Evolutionary conservation across 1,284 basidiomycete genomes (phyloP).

Genomic region (Crucibulum cyathiforme): DNA sequence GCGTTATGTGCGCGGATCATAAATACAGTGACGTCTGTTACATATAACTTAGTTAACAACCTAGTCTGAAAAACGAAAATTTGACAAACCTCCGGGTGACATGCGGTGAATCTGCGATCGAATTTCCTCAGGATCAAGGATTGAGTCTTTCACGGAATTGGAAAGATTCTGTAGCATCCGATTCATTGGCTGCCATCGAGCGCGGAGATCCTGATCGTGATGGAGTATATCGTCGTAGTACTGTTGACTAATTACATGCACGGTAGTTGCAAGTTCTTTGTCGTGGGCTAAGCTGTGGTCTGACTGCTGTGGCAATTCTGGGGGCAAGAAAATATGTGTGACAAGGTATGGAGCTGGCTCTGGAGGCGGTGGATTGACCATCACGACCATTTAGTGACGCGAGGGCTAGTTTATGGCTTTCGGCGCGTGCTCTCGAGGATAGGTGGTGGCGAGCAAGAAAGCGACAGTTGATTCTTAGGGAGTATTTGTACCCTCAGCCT

Average conservation of each 20-base stretch:
- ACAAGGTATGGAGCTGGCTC: slow-evolving; percentile 31
- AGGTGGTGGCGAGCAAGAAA: too few relatives aligned
- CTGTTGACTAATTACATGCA: background rate
- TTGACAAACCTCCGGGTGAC: slow-evolving; percentile 8
- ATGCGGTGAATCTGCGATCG: background rate
- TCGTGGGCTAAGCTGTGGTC: slow-evolving; percentile 30
- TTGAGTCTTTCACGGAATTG: background rate
- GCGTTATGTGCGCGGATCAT: slow-evolving; percentile 51
- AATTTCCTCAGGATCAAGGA: slow-evolving; percentile 2
- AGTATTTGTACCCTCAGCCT: too few relatives aligned
- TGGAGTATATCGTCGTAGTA: too few relatives aligned
- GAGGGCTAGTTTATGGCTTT: too few relatives aligned
- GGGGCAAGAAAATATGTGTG: slow-evolving; percentile 48
- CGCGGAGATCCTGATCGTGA: background rate
- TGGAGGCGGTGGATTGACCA: background rate
- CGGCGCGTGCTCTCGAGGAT: too few relatives aligned
- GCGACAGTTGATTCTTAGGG: too few relatives aligned
- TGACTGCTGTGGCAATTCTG: slow-evolving; percentile 43
- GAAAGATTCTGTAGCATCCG: slow-evolving; percentile 27
- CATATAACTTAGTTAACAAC: background rate
- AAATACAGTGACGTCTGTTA: slow-evolving; percentile 38
- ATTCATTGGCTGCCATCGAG: slow-evolving; percentile 26
- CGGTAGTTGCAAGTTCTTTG: slow-evolving; percentile 19
- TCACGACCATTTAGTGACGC: too few relatives aligned
- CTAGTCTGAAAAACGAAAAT: background rate